phyloP scores from a whole-genome alignment of 2,329 filamentous ascomycete genomes.

The Aureobasidium namibiae region DNA sequence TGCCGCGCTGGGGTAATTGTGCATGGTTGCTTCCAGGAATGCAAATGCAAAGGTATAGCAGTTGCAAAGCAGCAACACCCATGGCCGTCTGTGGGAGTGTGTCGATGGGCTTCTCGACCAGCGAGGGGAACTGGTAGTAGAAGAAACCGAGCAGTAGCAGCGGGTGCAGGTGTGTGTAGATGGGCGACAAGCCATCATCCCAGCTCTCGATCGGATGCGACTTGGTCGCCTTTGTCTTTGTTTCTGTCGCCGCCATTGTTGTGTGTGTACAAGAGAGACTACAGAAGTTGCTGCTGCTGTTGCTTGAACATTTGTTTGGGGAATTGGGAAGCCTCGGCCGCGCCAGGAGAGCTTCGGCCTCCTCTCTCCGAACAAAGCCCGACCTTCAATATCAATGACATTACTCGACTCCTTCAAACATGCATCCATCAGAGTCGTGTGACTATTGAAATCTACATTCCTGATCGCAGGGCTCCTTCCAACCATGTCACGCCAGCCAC shows the following conservation, averaged over 20 bases:
- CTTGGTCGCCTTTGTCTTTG: slow-evolving; percentile 3
- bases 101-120: slow-evolving; percentile 62
- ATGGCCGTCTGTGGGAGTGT: slow-evolving; percentile 55
- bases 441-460: slow-evolving; percentile 19
- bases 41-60: slow-evolving; percentile 49
- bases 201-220: slow-evolving; percentile 24
- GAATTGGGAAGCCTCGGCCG: not conserved
- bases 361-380: slow-evolving; percentile 10
- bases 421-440: not conserved
- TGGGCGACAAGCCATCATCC: slow-evolving; percentile 19
- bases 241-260: slow-evolving; percentile 7
- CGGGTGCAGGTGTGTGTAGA: slow-evolving; percentile 60
- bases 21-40: slow-evolving; percentile 45
- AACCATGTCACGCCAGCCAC: slow-evolving; percentile 59
- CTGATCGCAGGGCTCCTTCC: slow-evolving; percentile 40
- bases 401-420: not conserved
- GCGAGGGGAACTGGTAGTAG: slow-evolving; percentile 52
- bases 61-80: slow-evolving; percentile 57
- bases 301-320: not conserved
- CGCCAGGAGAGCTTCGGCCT: not conserved
- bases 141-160: slow-evolving; percentile 57
- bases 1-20: slow-evolving; percentile 32
- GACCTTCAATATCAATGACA: not conserved
- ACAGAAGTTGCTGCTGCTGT: not conserved
- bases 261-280: not conserved